These are phyloP conservation scores for Fusarium virguliforme DNA, from an alignment of 2,329 filamentous ascomycete species.

Conservation along the genomic window DNA sequence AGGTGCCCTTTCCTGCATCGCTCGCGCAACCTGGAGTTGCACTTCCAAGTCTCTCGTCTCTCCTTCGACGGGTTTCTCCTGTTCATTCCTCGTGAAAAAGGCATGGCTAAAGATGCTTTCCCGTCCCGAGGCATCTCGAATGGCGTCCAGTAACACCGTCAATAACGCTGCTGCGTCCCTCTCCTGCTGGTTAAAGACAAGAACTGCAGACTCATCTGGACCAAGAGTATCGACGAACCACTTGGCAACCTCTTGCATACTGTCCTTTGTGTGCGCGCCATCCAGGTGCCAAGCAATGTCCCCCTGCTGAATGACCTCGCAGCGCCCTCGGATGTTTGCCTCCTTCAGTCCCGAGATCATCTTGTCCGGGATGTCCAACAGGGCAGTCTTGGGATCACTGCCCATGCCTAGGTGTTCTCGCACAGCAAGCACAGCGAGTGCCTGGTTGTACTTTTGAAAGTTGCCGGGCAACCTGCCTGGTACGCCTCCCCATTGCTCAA, in stretches of 20 bases:
- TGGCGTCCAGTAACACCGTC: conserved; percentile 71
- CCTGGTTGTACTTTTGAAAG: conserved; percentile 74
- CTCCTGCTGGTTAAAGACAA: conserved; percentile 96
- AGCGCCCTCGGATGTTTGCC: conserved; percentile 82
- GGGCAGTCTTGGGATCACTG: conserved; percentile 39
- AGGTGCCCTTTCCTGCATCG: conserved; percentile 72
- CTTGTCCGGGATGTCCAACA: conserved; percentile 53
- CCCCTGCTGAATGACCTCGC: conserved; percentile 74
- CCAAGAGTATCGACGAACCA: conserved; percentile 79
- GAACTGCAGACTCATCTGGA: conserved; percentile 59
- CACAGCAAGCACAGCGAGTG: conserved; percentile 70
- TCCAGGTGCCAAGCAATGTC: conserved; percentile 84
- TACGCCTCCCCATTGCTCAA: conserved; percentile 62
- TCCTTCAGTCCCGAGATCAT: conserved; percentile 77
- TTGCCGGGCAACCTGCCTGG: conserved; percentile 62
- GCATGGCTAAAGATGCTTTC: conserved; percentile 76
- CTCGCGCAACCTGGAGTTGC: conserved; percentile 76
- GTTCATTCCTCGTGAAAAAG: conserved; percentile 85
- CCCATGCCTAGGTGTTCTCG: conserved; percentile 67
- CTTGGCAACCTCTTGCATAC: conserved; percentile 79
- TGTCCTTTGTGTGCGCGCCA: conserved; percentile 90
- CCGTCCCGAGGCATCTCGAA: conserved; percentile 60
- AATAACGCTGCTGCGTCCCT: conserved; percentile 81
- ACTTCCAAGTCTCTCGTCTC: conserved; percentile 69
- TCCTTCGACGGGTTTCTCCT: conserved; percentile 38